These are phyloP conservation scores for Saccharomycopsis capsularis DNA, from an alignment of 805 yeast genomes.

Conservation along the genomic window DNA sequence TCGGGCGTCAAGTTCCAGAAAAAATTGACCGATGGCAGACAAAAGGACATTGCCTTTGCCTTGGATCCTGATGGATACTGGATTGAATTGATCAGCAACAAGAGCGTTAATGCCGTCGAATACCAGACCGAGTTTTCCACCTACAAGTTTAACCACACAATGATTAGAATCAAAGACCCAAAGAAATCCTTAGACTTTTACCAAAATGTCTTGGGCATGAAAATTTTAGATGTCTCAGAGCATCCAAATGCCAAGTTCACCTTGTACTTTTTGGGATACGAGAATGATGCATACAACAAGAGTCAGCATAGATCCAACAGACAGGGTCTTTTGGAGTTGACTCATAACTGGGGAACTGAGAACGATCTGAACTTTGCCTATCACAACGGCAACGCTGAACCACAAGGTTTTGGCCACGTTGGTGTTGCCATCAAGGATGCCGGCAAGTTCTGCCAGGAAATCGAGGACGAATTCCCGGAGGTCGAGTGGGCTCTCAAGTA, in stretches of 20 bases:
- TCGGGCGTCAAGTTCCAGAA: constrained; percentile 74
- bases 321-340: constrained; percentile 78
- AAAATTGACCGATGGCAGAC: constrained; percentile 83
- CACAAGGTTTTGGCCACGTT: constrained; percentile 83
- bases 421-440: constrained; percentile 67
- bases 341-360: constrained; percentile 96
- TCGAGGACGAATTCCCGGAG: constrained; percentile 39
- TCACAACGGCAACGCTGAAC: constrained; percentile 74
- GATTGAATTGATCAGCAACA: constrained; percentile 77
- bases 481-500: constrained; percentile 53
- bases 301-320: constrained; percentile 36
- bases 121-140: constrained; percentile 33
- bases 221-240: constrained; percentile 49
- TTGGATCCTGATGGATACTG: constrained; percentile 96
- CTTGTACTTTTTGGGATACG: constrained; percentile 78
- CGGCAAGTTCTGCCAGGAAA: constrained; percentile 39
- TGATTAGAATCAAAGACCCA: constrained; percentile 91
- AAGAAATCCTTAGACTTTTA: constrained; percentile 70
- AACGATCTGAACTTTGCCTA: constrained; percentile 65
- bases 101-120: constrained; percentile 37
- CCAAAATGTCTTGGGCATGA: constrained; percentile 73
- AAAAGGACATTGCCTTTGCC: constrained; percentile 86
- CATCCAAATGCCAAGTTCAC: constrained; percentile 72
- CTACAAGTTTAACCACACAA: constrained; percentile 73
- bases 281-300: constrained; percentile 22